Conservation (phyloP, 1,139 yeast species). For the Cylindricascospora bacillispora region DNA sequence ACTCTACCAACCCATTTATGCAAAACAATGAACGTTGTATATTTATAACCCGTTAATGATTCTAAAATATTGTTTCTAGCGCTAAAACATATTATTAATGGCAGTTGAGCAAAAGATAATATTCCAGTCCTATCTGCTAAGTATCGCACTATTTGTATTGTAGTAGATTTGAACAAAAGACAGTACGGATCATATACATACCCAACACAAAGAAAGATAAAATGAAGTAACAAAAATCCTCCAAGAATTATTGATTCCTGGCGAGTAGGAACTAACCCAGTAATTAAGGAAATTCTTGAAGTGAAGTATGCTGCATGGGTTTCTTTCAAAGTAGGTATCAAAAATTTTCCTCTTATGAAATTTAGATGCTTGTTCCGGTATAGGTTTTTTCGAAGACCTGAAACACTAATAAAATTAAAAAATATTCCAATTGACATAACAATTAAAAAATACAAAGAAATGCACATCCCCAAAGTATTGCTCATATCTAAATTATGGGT, state of each 20-base stretch:
- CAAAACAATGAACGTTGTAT: constrained; percentile 43
- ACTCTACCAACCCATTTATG: constrained; percentile 58
- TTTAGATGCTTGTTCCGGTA: constrained; percentile 7
- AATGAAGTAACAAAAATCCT: constrained; percentile 35
- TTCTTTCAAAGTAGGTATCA: constrained; percentile 10
- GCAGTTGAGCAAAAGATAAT: constrained; percentile 35
- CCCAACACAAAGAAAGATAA: constrained; percentile 32
- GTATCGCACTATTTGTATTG: constrained; percentile 29
- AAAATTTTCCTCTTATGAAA: constrained; percentile 9
- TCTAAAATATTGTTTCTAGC: constrained; percentile 55
- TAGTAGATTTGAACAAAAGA: constrained; percentile 31
- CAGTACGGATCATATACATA: constrained; percentile 29
- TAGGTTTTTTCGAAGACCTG: constrained; percentile 6
- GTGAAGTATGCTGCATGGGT: constrained; percentile 11
- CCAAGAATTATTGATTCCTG: constrained; percentile 41
- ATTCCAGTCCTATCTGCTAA: constrained; percentile 43
- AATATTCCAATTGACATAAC: constrained; percentile 5
- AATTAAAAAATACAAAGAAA: constrained; percentile 9
- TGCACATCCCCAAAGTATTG: constrained; percentile 7
- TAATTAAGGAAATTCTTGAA: constrained; percentile 3
- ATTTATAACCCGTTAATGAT: constrained; percentile 52
- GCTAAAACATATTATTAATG: constrained; percentile 40
- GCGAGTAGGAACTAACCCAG: constrained; percentile 33
- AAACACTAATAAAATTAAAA: constrained; percentile 7
- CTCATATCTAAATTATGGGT: constrained; percentile 12